Conservation (phyloP, 352 stramenopile genomes). For the Phytophthora fragariae region DNA sequence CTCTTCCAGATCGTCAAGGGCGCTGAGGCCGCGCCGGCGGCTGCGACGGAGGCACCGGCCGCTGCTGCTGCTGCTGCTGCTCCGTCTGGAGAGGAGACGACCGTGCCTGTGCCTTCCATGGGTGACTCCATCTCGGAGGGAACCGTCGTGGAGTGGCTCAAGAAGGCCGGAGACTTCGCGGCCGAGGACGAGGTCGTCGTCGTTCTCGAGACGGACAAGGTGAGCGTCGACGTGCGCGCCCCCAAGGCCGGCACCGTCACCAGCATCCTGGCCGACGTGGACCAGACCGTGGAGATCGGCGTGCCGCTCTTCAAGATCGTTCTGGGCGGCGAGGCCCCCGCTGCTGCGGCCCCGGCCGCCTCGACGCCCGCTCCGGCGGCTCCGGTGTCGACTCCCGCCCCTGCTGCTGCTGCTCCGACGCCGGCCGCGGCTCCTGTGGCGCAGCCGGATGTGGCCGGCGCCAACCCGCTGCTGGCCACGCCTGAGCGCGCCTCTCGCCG, state of each 20-base stretch:
- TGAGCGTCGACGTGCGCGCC: conserved; percentile 91
- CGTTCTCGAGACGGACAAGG: conserved; percentile 97
- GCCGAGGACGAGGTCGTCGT: conserved; percentile 95
- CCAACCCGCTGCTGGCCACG: conserved; percentile 60
- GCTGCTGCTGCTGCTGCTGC: conserved; percentile 22
- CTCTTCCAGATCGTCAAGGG: conserved; percentile 95
- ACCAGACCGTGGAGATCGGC: conserved; percentile 96
- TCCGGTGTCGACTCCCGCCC: conserved; percentile 32
- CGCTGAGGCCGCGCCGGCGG: conserved; percentile 27
- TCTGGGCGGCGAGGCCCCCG: conserved; percentile 62
- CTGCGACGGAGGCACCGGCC: conserved; percentile 31
- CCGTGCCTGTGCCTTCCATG: conserved; percentile 84
- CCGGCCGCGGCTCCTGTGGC: conserved; percentile 23
- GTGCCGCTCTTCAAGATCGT: conserved; percentile 91
- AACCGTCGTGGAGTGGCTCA: conserved; percentile 95
- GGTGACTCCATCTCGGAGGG: conserved; percentile 97
- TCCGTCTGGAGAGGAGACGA: conserved; percentile 43
- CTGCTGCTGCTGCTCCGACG: conserved; percentile 24
- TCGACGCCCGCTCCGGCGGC: conserved; percentile 23
- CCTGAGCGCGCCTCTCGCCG: conserved; percentile 62
- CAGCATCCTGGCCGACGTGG: conserved; percentile 93
- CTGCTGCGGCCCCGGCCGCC: conserved; percentile 31
- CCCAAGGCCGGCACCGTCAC: conserved; percentile 89
- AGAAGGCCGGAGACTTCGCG: conserved; percentile 92
- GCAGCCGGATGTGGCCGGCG: conserved; percentile 30